Evolutionary conservation across 306 rosid species (phyloP), one percentile per base, ranked within the genome.

Genomic region (Coriaria nepalensis): DNA sequence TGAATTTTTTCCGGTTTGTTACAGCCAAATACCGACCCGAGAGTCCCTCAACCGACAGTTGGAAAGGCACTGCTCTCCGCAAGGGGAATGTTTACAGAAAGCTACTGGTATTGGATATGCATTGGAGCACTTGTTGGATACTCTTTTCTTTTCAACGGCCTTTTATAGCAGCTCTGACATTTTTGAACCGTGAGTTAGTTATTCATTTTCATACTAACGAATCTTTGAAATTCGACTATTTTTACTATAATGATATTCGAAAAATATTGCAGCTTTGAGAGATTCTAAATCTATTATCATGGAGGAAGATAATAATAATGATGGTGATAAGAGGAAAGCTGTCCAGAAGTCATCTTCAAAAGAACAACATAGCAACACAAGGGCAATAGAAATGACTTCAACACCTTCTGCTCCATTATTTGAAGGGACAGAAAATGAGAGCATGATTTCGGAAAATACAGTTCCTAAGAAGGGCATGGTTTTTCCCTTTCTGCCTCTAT

Each of bases 71-170:
- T 86, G 51, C 93, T 81, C 33, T 59, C 55, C 7, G 40, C 78
- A 4, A 73, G 74, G 67, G 81, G 93, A 53, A 63, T 81, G 13
- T 72, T 38, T 43, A 69, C 75, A 0, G 77, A 78, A 8, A 93
- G 67, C 12, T 57, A 59, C 43, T 72, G 81, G 93, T 86, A 46
- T 59, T 86, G 93, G 96, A 74, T 86, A 14, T 73, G 88, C 53
- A 11, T 78, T 50, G 93, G 71, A 37, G 93, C 74, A 51, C 73
- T 86, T 33, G 33, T 63, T 43, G 93, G 81, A 33, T 86, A 71
- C 54, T 57, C 76, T 60, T 59, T 86, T 58, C 74, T 86, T 35
- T 78, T 71, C 78, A 81, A 76, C 69, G n/a, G 72, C 49, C 53
- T 78, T 13, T 73, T 68, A 39, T 77, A 20, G 63, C 35, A 34